Percentiles rank a stretch among this genome's conserved stretches.
phyloP scores from a whole-genome alignment of 805 yeast species.

The Yarrowia sp. region DNA sequence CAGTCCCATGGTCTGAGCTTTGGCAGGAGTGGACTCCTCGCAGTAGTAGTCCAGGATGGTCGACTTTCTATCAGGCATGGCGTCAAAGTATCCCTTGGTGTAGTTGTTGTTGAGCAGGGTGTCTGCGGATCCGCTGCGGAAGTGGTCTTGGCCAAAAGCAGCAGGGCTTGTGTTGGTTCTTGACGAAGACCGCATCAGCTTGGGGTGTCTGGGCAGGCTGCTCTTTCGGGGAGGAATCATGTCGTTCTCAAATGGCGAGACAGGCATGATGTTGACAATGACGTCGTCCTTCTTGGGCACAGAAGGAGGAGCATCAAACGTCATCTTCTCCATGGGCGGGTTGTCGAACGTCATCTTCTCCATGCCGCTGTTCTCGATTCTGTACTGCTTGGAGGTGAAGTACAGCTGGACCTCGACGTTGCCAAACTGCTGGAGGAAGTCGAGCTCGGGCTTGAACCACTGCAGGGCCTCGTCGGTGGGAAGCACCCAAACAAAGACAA shows the following conservation, averaged over 20 bases:
- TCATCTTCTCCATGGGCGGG: not conserved
- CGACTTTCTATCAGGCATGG: not conserved
- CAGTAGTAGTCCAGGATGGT: not conserved
- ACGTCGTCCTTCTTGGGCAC: not conserved
- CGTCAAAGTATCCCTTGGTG: not conserved
- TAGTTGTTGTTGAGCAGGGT: not conserved
- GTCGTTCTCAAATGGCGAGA: not conserved
- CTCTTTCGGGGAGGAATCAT: not conserved
- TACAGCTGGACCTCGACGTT: slow-evolving; percentile 39
- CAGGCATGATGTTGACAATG: not conserved
- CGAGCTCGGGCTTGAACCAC: slow-evolving; percentile 38
- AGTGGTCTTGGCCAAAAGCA: slow-evolving; percentile 23
- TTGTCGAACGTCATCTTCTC: not conserved
- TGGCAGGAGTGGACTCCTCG: not conserved
- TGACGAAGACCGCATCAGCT: not conserved
- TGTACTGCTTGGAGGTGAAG: slow-evolving; percentile 34
- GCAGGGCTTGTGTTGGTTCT: not conserved
- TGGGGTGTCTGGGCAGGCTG: not conserved
- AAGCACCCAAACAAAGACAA: slow-evolving; percentile 39
- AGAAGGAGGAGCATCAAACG: not conserved
- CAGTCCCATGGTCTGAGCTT: not conserved
- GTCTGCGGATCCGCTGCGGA: slow-evolving; percentile 26
- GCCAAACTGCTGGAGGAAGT: slow-evolving; percentile 31
- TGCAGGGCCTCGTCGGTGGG: slow-evolving; percentile 34
- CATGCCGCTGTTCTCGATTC: not conserved